These are phyloP conservation scores for Agrocybe chaxingu DNA, from an alignment of 768 basidiomycete genomes.

Conservation along the genomic window DNA sequence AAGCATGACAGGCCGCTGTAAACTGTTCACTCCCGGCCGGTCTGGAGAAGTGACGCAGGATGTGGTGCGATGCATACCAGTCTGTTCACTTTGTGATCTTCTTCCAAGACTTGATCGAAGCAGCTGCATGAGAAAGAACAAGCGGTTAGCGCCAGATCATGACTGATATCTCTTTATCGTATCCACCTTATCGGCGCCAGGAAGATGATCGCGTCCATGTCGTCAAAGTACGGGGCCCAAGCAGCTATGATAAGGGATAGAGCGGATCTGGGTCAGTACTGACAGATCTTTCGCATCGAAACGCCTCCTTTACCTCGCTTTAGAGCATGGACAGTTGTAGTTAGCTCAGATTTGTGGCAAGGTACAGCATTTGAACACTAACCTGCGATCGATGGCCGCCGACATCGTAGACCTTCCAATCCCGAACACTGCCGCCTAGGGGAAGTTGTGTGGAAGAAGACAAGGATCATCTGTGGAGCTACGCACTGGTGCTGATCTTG, in stretches of 20 bases:
- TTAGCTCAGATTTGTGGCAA: constrained; percentile 1
- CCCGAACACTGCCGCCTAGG: constrained; percentile 16
- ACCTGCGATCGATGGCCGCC: constrained; percentile 70
- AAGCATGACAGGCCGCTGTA: neutral
- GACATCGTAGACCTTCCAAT: constrained; percentile 49
- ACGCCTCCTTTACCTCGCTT: constrained; percentile 25
- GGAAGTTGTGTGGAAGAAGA: neutral
- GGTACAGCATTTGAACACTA: constrained; percentile 21
- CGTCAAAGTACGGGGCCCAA: constrained; percentile 61
- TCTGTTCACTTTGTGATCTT: constrained; percentile 62
- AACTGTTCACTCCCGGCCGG: too few species aligned
- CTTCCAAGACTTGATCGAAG: constrained; percentile 68
- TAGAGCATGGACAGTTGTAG: neutral
- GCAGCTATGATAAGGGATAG: constrained; percentile 37
- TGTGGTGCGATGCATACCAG: constrained; percentile 33
- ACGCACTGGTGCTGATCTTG: constrained; percentile 47
- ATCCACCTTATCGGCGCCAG: constrained; percentile 58
- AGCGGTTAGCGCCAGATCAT: neutral
- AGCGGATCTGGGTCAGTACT: neutral
- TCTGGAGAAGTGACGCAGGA: too few species aligned
- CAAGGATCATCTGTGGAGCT: neutral
- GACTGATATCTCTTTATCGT: too few species aligned
- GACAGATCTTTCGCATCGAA: neutral
- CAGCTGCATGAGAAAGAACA: constrained; percentile 29
- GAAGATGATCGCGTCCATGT: constrained; percentile 72